Evolutionary conservation across 2,329 filamentous ascomycete species (phyloP), one percentile per base, ranked within the genome.

Genomic region (Blumeria graminis): DNA sequence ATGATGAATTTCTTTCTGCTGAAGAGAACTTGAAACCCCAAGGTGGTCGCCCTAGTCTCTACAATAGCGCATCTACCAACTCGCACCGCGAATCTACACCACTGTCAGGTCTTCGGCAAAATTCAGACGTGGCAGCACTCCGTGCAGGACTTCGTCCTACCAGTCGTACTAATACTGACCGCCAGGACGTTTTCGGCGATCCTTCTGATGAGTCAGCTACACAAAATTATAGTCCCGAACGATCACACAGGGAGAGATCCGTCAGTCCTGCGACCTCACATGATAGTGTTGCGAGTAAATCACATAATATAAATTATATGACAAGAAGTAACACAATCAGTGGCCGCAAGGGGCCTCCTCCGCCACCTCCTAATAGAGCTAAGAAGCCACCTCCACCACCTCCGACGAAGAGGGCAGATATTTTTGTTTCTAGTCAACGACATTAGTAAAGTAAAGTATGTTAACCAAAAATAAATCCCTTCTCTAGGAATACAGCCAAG

Each of bases 371-470:
- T 8, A 75, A 74, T 22, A 70, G 79, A 63, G 69, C 76, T 38
- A 84, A 82, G 72, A 83, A 83, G 67, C 78, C 79, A 11, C 78
- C 80, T 58, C 77, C 77, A 39, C 80, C 78, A 22, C 77, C 77
- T 10, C 80, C 80, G 22, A 74, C 79, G 69, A 82, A 82, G 71
- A 70, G 77, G 61, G 74, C 63, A 16, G 63, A 65, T 14, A 63
- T 63, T 28, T 28, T 28, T 28, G 22, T 28, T 4, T 28, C 22
- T 28, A 28, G 22, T 28, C 22, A 28, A 28, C 22, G 22, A 28
- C 22, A 28, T 28, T 4, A 28, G 22, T 28, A 4, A 28, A 28
- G 1, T 28, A 4, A 28, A 28, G 2, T 28, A 1, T 28, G 22
- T 28, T 2, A 28, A 28, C 22, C 22, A 28, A 28, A 28, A 28